Percentiles rank a stretch among this genome's conserved stretches.
phyloP scores from a whole-genome alignment of 257 asterid species.

The Lycium barbarum region DNA sequence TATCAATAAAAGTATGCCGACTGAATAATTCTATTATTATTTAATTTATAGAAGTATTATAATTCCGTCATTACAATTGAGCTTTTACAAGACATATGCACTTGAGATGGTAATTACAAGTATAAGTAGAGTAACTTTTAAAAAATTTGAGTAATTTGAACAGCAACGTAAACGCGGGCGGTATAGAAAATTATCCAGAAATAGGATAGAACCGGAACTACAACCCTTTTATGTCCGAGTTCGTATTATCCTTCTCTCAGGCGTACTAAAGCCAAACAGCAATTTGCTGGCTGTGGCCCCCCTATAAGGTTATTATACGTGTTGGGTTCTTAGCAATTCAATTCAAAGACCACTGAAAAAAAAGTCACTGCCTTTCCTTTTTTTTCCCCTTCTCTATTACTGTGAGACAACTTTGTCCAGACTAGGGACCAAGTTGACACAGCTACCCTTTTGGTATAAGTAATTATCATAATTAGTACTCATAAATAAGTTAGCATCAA shows the following conservation, averaged over 20 bases:
- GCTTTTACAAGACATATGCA: background rate
- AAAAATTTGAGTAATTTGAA: background rate
- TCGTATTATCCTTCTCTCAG: conserved; percentile 33
- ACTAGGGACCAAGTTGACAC: conserved; percentile 31
- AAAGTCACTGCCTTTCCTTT: conserved; percentile 27
- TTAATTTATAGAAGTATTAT: too few relatives aligned
- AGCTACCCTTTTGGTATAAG: conserved; percentile 33
- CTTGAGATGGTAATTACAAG: background rate
- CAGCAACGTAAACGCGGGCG: conserved; percentile 28
- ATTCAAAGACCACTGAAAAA: conserved; percentile 47
- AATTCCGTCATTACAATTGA: too few relatives aligned
- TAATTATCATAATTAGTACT: conserved; percentile 24
- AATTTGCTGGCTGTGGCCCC: background rate
- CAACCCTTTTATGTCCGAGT: conserved; percentile 72
- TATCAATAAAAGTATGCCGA: too few relatives aligned
- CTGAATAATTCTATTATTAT: too few relatives aligned
- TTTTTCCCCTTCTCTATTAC: conserved; percentile 37
- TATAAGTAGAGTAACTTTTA: too few relatives aligned
- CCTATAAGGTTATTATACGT: background rate
- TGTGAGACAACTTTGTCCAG: conserved; percentile 36
- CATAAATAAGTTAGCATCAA: background rate
- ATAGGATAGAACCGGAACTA: conserved; percentile 40
- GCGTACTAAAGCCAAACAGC: conserved; percentile 45
- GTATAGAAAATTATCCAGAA: conserved; percentile 14
- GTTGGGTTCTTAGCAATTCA: conserved; percentile 59